Percentiles rank a stretch among this genome's conserved stretches.
Evolutionary conservation across 768 basidiomycete species (phyloP).

Genomic region (Boletus insuetus): DNA sequence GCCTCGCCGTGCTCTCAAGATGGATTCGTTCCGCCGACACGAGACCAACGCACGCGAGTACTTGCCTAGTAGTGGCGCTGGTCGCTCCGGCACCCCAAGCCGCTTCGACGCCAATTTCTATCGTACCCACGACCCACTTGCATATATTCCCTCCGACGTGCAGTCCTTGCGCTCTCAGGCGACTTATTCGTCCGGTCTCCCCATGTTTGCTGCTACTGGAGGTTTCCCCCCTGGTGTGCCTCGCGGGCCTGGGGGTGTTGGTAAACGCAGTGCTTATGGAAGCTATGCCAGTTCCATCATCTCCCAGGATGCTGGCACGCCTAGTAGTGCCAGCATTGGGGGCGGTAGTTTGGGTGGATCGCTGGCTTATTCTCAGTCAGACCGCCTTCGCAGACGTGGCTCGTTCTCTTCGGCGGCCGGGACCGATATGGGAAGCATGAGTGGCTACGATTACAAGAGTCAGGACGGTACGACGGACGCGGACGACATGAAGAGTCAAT

Average conservation of each 20-base stretch:
- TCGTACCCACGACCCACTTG: constrained; percentile 89
- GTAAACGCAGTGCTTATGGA: constrained; percentile 74
- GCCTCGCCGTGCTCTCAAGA: constrained; percentile 87
- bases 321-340: constrained; percentile 55
- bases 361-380: constrained; percentile 88
- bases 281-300: constrained; percentile 90
- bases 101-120: constrained; percentile 97
- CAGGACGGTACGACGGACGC: constrained; percentile 78
- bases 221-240: constrained; percentile 68
- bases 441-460: constrained; percentile 82
- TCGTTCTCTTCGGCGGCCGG: constrained; percentile 79
- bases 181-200: constrained; percentile 89
- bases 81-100: constrained; percentile 84
- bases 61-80: constrained; percentile 37
- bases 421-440: constrained; percentile 74
- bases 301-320: constrained; percentile 83
- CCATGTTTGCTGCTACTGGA: constrained; percentile 71
- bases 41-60: constrained; percentile 90
- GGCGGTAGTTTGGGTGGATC: constrained; percentile 47
- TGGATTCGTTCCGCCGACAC: constrained; percentile 92
- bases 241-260: constrained; percentile 55
- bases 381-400: constrained; percentile 73
- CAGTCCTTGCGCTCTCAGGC: constrained; percentile 97
- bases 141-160: constrained; percentile 92
- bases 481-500: constrained; percentile 89